Conservation (phyloP, 148 eudicot genomes). For the Bassia scoparia region DNA sequence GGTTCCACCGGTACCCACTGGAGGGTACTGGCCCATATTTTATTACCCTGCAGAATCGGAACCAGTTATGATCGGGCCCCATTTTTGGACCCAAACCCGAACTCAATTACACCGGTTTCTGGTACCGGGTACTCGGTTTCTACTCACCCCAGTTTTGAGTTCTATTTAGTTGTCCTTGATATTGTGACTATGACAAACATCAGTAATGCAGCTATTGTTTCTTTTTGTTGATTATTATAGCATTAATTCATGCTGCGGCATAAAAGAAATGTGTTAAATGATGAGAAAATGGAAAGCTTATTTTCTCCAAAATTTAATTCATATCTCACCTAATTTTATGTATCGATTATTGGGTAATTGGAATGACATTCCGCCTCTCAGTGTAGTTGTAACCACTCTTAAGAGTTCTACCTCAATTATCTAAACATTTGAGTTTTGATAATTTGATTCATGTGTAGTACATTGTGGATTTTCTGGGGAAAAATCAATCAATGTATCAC, state of each 20-base stretch:
- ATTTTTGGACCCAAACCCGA: too few species aligned
- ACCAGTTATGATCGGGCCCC: too few species aligned
- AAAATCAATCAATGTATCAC: too few species aligned
- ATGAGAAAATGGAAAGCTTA: neutral
- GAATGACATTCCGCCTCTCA: constrained; percentile 92
- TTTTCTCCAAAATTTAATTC: neutral
- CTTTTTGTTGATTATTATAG: neutral
- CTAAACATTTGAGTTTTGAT: too few species aligned
- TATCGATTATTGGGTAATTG: constrained; percentile 63
- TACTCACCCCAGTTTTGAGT: too few species aligned
- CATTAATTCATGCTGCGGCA: neutral
- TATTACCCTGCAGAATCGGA: too few species aligned
- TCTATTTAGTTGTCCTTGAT: constrained; percentile 90
- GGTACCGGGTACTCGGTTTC: too few species aligned
- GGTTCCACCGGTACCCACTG: too few species aligned
- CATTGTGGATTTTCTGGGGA: too few species aligned
- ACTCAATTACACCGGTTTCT: too few species aligned
- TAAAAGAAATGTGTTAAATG: neutral
- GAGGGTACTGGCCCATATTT: too few species aligned
- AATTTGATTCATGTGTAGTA: too few species aligned
- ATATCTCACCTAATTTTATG: neutral
- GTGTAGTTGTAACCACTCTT: constrained; percentile 95
- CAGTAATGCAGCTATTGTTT: neutral
- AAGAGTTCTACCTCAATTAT: constrained; percentile 79
- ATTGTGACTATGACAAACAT: constrained; percentile 99